Evolutionary conservation across 352 stramenopile species (phyloP), one percentile per base, ranked within the genome.

Genomic region (Blastocystis sp.): DNA sequence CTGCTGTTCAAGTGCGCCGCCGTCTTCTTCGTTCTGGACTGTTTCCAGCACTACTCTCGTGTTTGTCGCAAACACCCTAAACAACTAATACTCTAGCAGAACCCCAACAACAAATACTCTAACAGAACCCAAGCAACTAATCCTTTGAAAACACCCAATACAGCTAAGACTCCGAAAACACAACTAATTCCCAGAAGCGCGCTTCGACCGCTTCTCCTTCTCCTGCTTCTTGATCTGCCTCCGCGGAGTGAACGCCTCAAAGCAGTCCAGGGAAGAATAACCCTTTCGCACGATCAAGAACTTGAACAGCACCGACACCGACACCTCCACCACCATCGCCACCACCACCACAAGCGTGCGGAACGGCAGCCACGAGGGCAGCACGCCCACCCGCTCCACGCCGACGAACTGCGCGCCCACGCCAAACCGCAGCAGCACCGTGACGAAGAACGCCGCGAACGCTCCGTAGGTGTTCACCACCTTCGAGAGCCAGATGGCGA

Each of bases 251-350:
- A 55, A 55, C 45, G 45, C 45, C 6, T 71, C 21, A 71, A 71
- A 10, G 10, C 33, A 35, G 41, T 71, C 63, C 31, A 71, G 26
- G 19, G 21, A n/a, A 13, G n/a, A 35, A 71, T 50, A 41, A 33
- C 66, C 39, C 70, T 80, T 80, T 26, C 29, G 39, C 45, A 62
- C 70, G 66, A 80, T 80, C 16, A 80, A 31, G 39, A 67, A 80
- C 45, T 62, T 33, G 33, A 62, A 80, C 45, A 80, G 21, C 19
- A 24, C 69, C 24, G 70, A 80, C 26, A 80, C 35, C 31, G 39
- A 13, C 31, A 80, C 35, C 35, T 39, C 59, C 35, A 66, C 16
- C 24, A 19, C 19, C 2, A 80, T 21, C 35, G 16, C 31, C 31
- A 21, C 45, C 31, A 80, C 70, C 51, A 80, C 59, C 19, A 39